Evolutionary conservation across 2,329 filamentous ascomycete genomes (phyloP).

Genomic region (Scytalidium lignicola): DNA sequence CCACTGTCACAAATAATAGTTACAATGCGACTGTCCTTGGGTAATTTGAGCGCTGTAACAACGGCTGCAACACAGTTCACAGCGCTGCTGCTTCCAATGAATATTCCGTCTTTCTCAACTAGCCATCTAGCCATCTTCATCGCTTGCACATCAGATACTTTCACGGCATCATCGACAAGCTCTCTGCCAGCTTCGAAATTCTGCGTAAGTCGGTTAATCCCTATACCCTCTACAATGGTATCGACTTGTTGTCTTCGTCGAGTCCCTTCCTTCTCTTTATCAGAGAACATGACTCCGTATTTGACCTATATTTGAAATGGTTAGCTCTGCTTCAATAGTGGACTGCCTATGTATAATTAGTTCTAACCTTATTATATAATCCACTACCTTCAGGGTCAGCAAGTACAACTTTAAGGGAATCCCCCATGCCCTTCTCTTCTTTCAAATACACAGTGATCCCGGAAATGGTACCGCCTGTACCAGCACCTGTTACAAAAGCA

Average conservation of each 20-base stretch:
- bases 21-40: constrained; percentile 59
- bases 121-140: constrained; percentile 93
- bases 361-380: constrained; percentile 66
- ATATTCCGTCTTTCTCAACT: constrained; percentile 92
- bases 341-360: not conserved
- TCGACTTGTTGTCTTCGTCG: constrained; percentile 87
- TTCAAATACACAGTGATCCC: constrained; percentile 84
- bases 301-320: constrained; percentile 45
- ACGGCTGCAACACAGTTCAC: constrained; percentile 89
- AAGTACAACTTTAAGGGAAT: constrained; percentile 62
- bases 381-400: constrained; percentile 94
- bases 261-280: constrained; percentile 86
- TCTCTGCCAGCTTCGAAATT: constrained; percentile 88
- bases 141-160: constrained; percentile 84
- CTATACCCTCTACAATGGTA: constrained; percentile 92
- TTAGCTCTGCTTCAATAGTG: not conserved
- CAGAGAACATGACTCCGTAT: constrained; percentile 92
- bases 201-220: constrained; percentile 87
- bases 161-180: constrained; percentile 83
- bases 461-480: constrained; percentile 89
- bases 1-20: constrained; percentile 83
- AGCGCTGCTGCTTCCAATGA: constrained; percentile 90
- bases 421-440: constrained; percentile 37
- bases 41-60: constrained; percentile 59
- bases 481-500: constrained; percentile 89